Percentiles rank a stretch among this genome's conserved stretches.
These are phyloP conservation scores for Datura wrightii DNA, from an alignment of 257 asterid genomes.

Conservation along the genomic window DNA sequence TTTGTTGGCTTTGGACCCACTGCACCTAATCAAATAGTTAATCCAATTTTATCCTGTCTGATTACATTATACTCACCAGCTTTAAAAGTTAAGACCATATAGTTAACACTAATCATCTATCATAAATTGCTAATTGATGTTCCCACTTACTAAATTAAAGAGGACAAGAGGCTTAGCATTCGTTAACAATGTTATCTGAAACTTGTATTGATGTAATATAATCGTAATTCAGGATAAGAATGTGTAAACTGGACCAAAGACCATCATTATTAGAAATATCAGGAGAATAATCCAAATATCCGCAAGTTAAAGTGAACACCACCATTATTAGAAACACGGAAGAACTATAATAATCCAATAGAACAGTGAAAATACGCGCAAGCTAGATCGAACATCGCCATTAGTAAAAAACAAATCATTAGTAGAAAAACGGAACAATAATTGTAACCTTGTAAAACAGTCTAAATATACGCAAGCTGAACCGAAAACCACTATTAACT, in stretches of 20 bases:
- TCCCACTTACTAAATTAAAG: background rate
- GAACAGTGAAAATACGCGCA: no score
- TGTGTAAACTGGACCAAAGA: no score
- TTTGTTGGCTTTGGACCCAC: constrained; percentile 19
- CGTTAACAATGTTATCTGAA: background rate
- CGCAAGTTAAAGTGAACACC: background rate
- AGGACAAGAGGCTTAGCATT: background rate
- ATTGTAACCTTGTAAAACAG: background rate
- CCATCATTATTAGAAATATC: no score
- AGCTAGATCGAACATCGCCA: background rate
- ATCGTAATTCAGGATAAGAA: no score
- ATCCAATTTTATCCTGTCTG: background rate
- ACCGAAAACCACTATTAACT: background rate
- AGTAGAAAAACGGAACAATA: background rate
- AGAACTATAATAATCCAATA: background rate
- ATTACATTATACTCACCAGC: background rate
- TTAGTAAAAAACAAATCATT: no score
- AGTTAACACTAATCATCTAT: background rate
- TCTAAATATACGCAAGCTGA: no score
- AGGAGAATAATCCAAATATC: background rate
- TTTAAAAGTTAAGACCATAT: background rate
- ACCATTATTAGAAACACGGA: background rate
- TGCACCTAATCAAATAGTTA: constrained; percentile 13
- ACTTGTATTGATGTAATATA: background rate
- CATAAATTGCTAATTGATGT: background rate